Evolutionary conservation across 345 rosid genomes (phyloP), one percentile per base, ranked within the genome.

Genomic region (Eucalyptus regnans): DNA sequence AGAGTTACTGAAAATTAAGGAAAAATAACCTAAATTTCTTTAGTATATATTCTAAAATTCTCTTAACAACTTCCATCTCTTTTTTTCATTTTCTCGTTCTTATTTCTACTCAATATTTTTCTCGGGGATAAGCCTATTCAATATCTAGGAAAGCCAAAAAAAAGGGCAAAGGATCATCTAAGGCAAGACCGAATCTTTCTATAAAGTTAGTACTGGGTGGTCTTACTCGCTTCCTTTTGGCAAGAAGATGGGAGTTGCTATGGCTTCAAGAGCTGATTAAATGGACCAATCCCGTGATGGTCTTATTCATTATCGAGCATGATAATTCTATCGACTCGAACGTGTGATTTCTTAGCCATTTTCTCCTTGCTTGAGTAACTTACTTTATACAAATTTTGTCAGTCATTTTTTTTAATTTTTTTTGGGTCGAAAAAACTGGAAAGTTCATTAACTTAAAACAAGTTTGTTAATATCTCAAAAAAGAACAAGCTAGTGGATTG

Each of bases 351-450:
- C 17, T 29, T 62, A 31, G 11, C 80, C 43, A 31, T 68, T 68
- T 31, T 68, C 80, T 68, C 43, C 80, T 7, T 31, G 80, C 43
- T 1, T 68, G 43, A 68, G 10, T 68, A 68, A 68, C 79, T 66
- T 31, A 31, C 43, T 68, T 31, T 15, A 16, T 33, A 68, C 43
- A 68, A 31, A 68, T 31, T 31, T 64, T 68, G 43, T 68, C 43
- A 68, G 33, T 16, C 43, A 52, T 52, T 52, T 50, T 51, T 17
- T 52, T n/a, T n/a, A n/a, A n/a, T n/a, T 52, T 52, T 52, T 52
- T 18, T 52, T 18, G 9, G 54, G 25, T 2, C 0, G 0, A 0
- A 52, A 52, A 52, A 52, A 52, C 58, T 52, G 58, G 58, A 52
- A 52, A 0, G 10, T 52, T 52, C 58, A 52, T 20, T 52, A 52